phyloP scores from a whole-genome alignment of 208 protist species.

The Wallacemonas sp. region DNA sequence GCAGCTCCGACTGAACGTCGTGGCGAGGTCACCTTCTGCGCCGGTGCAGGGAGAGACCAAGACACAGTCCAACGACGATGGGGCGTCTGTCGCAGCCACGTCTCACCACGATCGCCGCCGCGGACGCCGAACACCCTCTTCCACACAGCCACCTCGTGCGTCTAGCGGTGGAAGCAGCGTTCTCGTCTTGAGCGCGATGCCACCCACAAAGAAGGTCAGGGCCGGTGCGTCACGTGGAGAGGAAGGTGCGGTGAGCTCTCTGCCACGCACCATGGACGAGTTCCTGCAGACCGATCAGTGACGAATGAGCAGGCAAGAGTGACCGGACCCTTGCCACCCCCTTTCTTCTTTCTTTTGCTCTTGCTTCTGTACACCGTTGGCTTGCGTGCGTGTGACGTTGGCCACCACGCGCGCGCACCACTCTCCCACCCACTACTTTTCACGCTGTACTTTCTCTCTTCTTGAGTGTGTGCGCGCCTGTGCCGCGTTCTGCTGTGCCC shows the following conservation, averaged over 20 bases:
- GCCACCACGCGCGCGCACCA: too few species aligned
- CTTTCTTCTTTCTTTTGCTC: conserved; percentile 7
- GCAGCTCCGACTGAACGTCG: not conserved
- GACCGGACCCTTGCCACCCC: not conserved
- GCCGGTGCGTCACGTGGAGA: conserved; percentile 1
- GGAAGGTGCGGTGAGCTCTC: not conserved
- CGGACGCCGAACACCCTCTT: not conserved
- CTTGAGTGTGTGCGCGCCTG: not conserved
- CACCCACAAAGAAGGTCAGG: not conserved
- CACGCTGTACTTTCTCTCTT: conserved; percentile 4
- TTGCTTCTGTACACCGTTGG: not conserved
- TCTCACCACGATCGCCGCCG: too few species aligned
- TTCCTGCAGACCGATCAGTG: conserved; percentile 22
- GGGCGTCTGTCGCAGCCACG: too few species aligned
- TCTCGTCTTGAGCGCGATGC: conserved; percentile 16
- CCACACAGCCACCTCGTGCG: not conserved
- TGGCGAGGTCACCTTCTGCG: not conserved
- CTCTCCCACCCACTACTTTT: too few species aligned
- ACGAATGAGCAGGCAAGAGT: too few species aligned
- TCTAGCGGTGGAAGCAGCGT: conserved; percentile 31
- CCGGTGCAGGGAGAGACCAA: too few species aligned
- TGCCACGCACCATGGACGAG: conserved; percentile 25
- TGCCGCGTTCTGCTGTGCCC: not conserved
- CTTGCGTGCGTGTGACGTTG: too few species aligned
- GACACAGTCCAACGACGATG: too few species aligned